Evolutionary conservation across 306 rosid genomes (phyloP).

Genomic region (Prunus fruticosa): DNA sequence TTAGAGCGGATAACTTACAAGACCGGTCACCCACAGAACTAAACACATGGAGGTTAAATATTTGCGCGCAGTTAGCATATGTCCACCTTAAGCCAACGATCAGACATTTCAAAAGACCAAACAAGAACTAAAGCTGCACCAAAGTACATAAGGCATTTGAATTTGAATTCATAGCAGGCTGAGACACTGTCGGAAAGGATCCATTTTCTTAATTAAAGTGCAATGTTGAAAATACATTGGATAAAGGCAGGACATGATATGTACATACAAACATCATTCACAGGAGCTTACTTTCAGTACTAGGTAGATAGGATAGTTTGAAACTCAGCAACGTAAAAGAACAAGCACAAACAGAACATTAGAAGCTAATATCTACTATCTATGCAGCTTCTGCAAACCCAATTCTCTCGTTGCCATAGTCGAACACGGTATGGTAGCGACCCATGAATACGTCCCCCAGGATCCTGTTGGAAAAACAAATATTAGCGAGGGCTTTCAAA

Average conservation of each 20-base stretch:
- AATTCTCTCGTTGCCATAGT: slow-evolving; percentile 53
- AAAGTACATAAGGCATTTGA: not conserved
- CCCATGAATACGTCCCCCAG: slow-evolving; percentile 82
- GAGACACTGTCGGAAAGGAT: not conserved
- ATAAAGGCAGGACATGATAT: slow-evolving; percentile 5
- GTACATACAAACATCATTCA: slow-evolving; percentile 14
- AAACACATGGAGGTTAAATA: too few relatives aligned
- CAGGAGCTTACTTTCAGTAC: not conserved
- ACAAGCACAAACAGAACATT: not conserved
- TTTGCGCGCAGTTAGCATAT: too few relatives aligned
- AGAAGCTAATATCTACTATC: slow-evolving; percentile 3
- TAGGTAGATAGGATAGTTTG: not conserved
- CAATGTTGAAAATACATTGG: not conserved
- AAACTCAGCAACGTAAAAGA: not conserved
- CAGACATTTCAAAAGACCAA: not conserved
- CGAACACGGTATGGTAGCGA: slow-evolving; percentile 62
- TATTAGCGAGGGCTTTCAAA: not conserved
- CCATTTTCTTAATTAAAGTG: not conserved
- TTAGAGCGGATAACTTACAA: too few relatives aligned
- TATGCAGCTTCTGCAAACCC: slow-evolving; percentile 74
- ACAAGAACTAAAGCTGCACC: not conserved
- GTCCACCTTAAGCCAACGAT: too few relatives aligned
- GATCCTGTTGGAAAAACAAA: slow-evolving; percentile 39
- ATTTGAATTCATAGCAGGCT: not conserved
- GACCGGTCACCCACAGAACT: too few relatives aligned